Evolutionary conservation across 768 basidiomycete species (phyloP).

Genomic region (Lactarius psammicola): DNA sequence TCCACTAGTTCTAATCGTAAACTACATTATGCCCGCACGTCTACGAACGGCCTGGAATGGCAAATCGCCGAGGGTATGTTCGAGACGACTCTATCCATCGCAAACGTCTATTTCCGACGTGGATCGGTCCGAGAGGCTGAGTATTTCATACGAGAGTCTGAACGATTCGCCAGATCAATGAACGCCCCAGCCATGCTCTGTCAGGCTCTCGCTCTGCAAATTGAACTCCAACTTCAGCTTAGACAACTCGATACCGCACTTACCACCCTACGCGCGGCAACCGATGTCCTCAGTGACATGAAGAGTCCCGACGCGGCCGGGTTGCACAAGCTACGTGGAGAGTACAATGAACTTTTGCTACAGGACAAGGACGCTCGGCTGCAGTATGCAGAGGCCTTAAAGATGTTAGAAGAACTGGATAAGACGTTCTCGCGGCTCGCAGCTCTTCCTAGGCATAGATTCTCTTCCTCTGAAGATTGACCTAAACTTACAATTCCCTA

Average conservation of each 20-base stretch:
- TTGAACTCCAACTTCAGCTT: slow-evolving; percentile 67
- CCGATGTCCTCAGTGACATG: slow-evolving; percentile 45
- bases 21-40: slow-evolving; percentile 32
- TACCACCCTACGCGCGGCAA: slow-evolving; percentile 51
- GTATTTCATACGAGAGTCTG: slow-evolving; percentile 77
- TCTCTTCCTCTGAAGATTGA: slow-evolving; percentile 25
- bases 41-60: slow-evolving; percentile 68
- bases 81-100: slow-evolving; percentile 60
- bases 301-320: slow-evolving; percentile 59
- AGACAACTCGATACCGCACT: slow-evolving; percentile 58
- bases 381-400: slow-evolving; percentile 55
- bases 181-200: slow-evolving; percentile 63
- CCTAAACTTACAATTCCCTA: slow-evolving; percentile 5
- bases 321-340: slow-evolving; percentile 53
- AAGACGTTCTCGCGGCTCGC: slow-evolving; percentile 53
- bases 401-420: slow-evolving; percentile 62
- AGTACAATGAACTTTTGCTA: slow-evolving; percentile 46
- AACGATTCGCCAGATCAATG: slow-evolving; percentile 66
- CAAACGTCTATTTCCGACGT: slow-evolving; percentile 60
- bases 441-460: slow-evolving; percentile 44
- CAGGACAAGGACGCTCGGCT: slow-evolving; percentile 48
- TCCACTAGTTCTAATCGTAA: slow-evolving; percentile 25
- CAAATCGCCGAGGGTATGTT: slow-evolving; percentile 71
- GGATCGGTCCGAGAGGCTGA: slow-evolving; percentile 85
- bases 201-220: slow-evolving; percentile 63